phyloP scores from a whole-genome alignment of 257 asterid species.

The Striga asiatica region DNA sequence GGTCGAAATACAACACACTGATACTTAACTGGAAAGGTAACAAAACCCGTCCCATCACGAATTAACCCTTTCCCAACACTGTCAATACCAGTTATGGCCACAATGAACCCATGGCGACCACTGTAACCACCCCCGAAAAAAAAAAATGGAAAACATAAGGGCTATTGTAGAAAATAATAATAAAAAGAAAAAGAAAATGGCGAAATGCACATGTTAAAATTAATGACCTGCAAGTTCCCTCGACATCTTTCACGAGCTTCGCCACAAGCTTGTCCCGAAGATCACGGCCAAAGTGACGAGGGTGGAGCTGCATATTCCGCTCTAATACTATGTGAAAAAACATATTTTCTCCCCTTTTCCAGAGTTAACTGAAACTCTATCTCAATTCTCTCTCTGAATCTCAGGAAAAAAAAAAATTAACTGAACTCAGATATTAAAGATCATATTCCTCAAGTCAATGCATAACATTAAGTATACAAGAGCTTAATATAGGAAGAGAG shows the following conservation, averaged over 20 bases:
- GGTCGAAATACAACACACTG: conserved; percentile 96
- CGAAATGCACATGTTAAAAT: not conserved
- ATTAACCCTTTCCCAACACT: conserved; percentile 84
- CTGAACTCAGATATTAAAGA: no score
- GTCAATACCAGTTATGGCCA: conserved; percentile 89
- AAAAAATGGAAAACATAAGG: no score
- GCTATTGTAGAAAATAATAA: no score
- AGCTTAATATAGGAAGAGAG: no score
- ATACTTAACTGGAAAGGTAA: conserved; percentile 78
- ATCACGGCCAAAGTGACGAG: conserved; percentile 97
- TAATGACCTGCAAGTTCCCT: conserved; percentile 90
- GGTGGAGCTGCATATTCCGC: conserved; percentile 94
- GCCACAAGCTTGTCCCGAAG: conserved; percentile 84
- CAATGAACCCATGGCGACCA: conserved; percentile 91
- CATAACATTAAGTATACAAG: no score
- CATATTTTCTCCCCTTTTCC: not conserved
- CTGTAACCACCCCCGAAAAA: conserved; percentile 26
- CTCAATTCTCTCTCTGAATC: no score
- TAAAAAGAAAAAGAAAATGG: not conserved
- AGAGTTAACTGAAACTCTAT: no score
- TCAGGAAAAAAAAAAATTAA: no score
- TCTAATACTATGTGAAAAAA: conserved; percentile 27
- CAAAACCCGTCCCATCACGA: conserved; percentile 96
- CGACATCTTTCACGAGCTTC: conserved; percentile 94
- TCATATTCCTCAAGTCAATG: no score